Evolutionary conservation across 768 basidiomycete genomes (phyloP).

Genomic region (Boletus rufocinnamomeus): DNA sequence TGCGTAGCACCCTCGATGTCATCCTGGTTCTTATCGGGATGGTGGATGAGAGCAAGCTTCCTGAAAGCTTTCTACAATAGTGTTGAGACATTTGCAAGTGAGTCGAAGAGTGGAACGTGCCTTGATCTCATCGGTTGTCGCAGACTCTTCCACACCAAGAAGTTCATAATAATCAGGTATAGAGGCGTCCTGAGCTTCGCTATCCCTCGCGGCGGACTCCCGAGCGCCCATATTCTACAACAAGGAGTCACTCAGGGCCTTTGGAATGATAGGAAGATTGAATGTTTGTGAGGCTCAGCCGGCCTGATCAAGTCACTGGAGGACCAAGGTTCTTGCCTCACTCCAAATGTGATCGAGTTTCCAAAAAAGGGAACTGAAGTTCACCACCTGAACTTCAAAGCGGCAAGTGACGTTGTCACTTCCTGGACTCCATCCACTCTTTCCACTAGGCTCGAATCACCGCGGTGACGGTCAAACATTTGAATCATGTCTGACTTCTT

Average conservation of each 20-base stretch:
- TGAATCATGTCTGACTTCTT: constrained; percentile 57
- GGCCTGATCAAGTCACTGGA: too few species aligned
- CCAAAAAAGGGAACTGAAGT: constrained; percentile 18
- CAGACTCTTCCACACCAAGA: constrained; percentile 77
- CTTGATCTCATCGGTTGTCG: constrained; percentile 88
- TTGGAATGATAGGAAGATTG: background rate
- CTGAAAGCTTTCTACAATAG: constrained; percentile 72
- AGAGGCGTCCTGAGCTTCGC: constrained; percentile 27
- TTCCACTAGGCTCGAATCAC: background rate
- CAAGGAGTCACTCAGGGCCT: background rate
- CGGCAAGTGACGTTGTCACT: background rate
- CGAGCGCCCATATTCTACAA: constrained; percentile 60
- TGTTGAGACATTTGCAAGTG: constrained; percentile 5
- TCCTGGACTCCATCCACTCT: background rate
- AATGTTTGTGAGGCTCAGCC: background rate
- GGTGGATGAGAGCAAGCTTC: constrained; percentile 78
- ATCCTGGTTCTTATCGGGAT: constrained; percentile 86
- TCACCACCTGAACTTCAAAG: background rate
- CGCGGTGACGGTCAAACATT: background rate
- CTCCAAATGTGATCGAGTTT: background rate
- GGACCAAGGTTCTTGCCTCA: too few species aligned
- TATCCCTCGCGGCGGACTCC: constrained; percentile 54
- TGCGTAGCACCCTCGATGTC: constrained; percentile 85
- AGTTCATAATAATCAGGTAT: constrained; percentile 78
- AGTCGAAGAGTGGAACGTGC: constrained; percentile 36